These are phyloP conservation scores for Trichoderma atroviride DNA, from an alignment of 2,329 filamentous ascomycete species.

Conservation along the genomic window DNA sequence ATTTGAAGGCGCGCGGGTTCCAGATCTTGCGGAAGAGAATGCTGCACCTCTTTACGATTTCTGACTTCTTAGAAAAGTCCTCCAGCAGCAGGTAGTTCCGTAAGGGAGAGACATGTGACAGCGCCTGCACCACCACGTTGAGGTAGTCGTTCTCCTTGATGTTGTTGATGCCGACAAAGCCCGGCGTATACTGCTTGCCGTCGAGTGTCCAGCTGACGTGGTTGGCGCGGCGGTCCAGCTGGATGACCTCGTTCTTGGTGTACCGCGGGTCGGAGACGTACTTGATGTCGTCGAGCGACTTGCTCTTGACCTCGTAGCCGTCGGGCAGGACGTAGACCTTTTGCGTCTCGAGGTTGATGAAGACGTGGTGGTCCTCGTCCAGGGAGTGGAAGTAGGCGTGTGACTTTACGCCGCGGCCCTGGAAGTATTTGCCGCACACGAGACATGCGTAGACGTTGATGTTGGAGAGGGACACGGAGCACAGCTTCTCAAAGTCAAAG, in stretches of 20 bases:
- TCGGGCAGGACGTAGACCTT: constrained; percentile 91
- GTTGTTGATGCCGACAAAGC: constrained; percentile 99
- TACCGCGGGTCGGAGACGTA: constrained; percentile 93
- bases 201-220: constrained; percentile 71
- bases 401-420: constrained; percentile 89
- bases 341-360: constrained; percentile 94
- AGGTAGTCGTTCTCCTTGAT: constrained; percentile 99
- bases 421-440: constrained; percentile 96
- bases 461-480: constrained; percentile 92
- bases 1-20: constrained; percentile 95
- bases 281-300: constrained; percentile 96
- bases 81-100: constrained; percentile 92
- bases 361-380: constrained; percentile 94
- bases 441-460: constrained; percentile 99
- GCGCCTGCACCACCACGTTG: constrained; percentile 89
- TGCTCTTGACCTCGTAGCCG: constrained; percentile 94
- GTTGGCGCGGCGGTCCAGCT: constrained; percentile 68
- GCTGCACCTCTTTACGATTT: constrained; percentile 85
- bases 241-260: constrained; percentile 75
- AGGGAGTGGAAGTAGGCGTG: constrained; percentile 97
- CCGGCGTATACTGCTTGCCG: constrained; percentile 85
- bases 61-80: constrained; percentile 69
- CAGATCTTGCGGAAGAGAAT: constrained; percentile 95
- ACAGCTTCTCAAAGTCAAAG: constrained; percentile 98
- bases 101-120: constrained; percentile 86